These are phyloP conservation scores for Ceratocystis alfenasii DNA, from an alignment of 2,329 filamentous ascomycete species.

Conservation along the genomic window DNA sequence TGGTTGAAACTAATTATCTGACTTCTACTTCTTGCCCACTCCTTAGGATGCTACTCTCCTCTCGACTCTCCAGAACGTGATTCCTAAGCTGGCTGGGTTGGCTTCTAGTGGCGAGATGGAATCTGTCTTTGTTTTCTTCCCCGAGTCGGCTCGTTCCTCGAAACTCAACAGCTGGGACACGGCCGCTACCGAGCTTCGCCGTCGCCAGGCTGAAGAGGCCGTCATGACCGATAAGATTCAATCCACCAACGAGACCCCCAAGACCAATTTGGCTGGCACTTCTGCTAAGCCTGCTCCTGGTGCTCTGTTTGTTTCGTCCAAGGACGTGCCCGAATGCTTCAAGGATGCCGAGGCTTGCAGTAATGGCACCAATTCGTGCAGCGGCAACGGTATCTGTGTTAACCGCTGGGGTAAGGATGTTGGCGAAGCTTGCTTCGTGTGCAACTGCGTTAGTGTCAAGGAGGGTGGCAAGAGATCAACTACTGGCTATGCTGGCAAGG, in stretches of 20 bases:
- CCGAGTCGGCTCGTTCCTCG: conserved; percentile 34
- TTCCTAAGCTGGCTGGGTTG: conserved; percentile 36
- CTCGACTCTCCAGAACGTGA: conserved; percentile 34
- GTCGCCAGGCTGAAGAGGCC: conserved; percentile 32
- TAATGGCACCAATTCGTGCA: conserved; percentile 63
- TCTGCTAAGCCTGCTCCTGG: conserved; percentile 17
- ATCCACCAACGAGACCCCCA: conserved; percentile 22
- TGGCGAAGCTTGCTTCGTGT: conserved; percentile 57
- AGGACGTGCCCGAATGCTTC: conserved; percentile 61
- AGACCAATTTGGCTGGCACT: conserved; percentile 20
- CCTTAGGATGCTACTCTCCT: conserved; percentile 34
- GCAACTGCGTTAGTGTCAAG: conserved; percentile 52
- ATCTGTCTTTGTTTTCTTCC: conserved; percentile 45
- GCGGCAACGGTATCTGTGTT: conserved; percentile 65
- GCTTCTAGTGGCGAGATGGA: conserved; percentile 42
- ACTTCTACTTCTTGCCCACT: neutral
- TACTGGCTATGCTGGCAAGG: conserved; percentile 64
- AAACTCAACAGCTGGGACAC: conserved; percentile 33
- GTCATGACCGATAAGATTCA: conserved; percentile 21
- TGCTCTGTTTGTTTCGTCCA: conserved; percentile 27
- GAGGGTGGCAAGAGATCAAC: conserved; percentile 45
- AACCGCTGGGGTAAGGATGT: conserved; percentile 46
- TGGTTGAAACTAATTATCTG: neutral
- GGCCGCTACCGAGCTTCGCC: conserved; percentile 35
- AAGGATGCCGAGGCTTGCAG: conserved; percentile 54